Evolutionary conservation across 805 yeast genomes (phyloP).

Genomic region (Candida palmyrensis): DNA sequence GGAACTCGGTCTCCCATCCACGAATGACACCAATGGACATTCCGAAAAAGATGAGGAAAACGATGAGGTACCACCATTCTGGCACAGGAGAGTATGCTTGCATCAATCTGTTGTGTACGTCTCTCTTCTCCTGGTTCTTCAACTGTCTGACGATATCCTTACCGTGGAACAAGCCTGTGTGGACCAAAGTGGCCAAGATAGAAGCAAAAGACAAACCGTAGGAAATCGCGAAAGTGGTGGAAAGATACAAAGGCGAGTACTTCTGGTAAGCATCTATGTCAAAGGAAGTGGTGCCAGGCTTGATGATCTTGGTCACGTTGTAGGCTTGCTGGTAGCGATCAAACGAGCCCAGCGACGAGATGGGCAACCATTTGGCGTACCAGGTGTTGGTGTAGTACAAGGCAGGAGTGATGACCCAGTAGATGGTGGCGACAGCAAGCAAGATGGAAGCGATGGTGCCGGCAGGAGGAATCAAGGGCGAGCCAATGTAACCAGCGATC

Average conservation of each 20-base stretch:
- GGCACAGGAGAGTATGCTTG: conserved; percentile 36
- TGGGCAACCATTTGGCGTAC: conserved; percentile 58
- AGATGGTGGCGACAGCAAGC: conserved; percentile 20
- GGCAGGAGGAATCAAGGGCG: conserved; percentile 63
- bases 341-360: conserved; percentile 39
- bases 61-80: conserved; percentile 38
- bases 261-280: conserved; percentile 42
- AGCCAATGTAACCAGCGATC: conserved; percentile 50
- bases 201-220: conserved; percentile 59
- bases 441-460: conserved; percentile 41
- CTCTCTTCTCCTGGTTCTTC: conserved; percentile 20
- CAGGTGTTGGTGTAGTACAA: conserved; percentile 52
- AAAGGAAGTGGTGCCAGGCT: conserved; percentile 30
- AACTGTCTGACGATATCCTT: conserved; percentile 38
- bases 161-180: conserved; percentile 52
- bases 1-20: conserved; percentile 39
- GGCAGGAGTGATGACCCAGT: conserved; percentile 51
- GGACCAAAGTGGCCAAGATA: conserved; percentile 54
- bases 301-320: conserved; percentile 45
- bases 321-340: conserved; percentile 49
- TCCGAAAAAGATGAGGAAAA: conserved; percentile 19
- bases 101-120: conserved; percentile 56
- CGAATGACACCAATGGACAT: conserved; percentile 32
- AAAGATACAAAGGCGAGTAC: conserved; percentile 61
- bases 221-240: conserved; percentile 49